Percentiles rank a stretch among this genome's conserved stretches.
Conservation (phyloP, 257 asterid genomes). For the Fraxinus excelsior region DNA sequence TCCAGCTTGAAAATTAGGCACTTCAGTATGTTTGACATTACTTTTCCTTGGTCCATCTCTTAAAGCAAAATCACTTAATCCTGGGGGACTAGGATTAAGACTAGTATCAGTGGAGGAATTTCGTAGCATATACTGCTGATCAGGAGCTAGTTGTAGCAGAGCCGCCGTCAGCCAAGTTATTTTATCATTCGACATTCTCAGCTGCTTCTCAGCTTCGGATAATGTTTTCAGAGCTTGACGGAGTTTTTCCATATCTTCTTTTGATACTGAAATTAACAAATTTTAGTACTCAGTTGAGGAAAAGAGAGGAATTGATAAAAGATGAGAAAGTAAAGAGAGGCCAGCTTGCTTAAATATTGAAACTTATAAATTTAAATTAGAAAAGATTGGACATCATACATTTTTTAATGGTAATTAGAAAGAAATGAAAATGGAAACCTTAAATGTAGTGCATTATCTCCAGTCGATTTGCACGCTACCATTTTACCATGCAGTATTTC, state of each 20-base stretch:
- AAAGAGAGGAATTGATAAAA: neutral
- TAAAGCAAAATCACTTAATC: slow-evolving; percentile 36
- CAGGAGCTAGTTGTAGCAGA: slow-evolving; percentile 94
- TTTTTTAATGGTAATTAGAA: neutral
- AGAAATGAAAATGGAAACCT: neutral
- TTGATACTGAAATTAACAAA: slow-evolving; percentile 54
- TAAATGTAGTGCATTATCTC: neutral
- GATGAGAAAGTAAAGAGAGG: neutral
- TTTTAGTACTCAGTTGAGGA: neutral
- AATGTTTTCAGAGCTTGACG: slow-evolving; percentile 89
- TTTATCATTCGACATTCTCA: slow-evolving; percentile 82
- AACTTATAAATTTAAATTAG: slow-evolving; percentile 4
- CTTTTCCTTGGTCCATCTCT: slow-evolving; percentile 61
- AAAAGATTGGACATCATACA: neutral
- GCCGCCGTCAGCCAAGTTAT: slow-evolving; percentile 98
- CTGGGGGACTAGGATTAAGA: slow-evolving; percentile 64
- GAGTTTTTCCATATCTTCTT: slow-evolving; percentile 88
- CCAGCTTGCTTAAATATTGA: neutral
- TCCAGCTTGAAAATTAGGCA: slow-evolving; percentile 44
- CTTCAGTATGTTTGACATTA: slow-evolving; percentile 44
- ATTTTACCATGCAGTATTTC: too few relatives aligned
- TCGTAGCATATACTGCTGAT: slow-evolving; percentile 74
- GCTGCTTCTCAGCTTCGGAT: slow-evolving; percentile 98
- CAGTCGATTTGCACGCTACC: too few relatives aligned
- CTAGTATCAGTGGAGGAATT: slow-evolving; percentile 76